phyloP scores from a whole-genome alignment of 164 flowering plant genomes.

The Tetrastigma voinierianum region DNA sequence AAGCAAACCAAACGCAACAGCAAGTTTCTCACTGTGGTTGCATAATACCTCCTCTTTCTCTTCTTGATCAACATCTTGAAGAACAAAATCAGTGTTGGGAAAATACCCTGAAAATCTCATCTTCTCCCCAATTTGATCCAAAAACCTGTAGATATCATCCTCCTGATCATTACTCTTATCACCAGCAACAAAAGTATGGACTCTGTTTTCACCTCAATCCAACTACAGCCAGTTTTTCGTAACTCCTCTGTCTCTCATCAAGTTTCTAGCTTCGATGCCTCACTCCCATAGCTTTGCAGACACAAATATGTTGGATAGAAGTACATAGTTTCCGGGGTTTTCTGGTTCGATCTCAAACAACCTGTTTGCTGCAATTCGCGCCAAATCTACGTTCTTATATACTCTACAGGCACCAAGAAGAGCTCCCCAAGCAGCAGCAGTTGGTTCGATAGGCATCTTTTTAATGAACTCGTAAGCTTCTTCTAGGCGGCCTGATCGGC shows the following conservation, averaged over 20 bases:
- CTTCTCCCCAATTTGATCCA: conserved; percentile 39
- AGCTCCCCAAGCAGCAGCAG: conserved; percentile 60
- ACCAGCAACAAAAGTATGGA: conserved; percentile 46
- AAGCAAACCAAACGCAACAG: conserved; percentile 54
- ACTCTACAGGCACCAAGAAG: conserved; percentile 60
- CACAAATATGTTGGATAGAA: conserved; percentile 45
- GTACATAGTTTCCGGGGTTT: conserved; percentile 62
- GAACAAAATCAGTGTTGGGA: conserved; percentile 52
- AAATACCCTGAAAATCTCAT: conserved; percentile 44
- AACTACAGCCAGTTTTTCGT: conserved; percentile 56
- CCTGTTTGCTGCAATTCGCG: conserved; percentile 40
- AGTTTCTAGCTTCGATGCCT: conserved; percentile 51
- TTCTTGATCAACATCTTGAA: conserved; percentile 58
- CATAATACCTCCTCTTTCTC: conserved; percentile 48
- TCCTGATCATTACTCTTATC: conserved; percentile 36
- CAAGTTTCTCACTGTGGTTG: conserved; percentile 62
- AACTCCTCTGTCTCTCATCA: conserved; percentile 55
- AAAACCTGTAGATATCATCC: conserved; percentile 34
- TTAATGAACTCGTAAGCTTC: conserved; percentile 55
- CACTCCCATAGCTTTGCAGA: conserved; percentile 44
- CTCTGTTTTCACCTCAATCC: conserved; percentile 51
- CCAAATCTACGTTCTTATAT: conserved; percentile 53
- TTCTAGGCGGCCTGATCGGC: conserved; percentile 54
- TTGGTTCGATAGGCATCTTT: conserved; percentile 53
- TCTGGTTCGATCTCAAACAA: conserved; percentile 61